These are phyloP conservation scores for Vitis amurensis DNA, from an alignment of 164 flowering plant species.

Conservation along the genomic window DNA sequence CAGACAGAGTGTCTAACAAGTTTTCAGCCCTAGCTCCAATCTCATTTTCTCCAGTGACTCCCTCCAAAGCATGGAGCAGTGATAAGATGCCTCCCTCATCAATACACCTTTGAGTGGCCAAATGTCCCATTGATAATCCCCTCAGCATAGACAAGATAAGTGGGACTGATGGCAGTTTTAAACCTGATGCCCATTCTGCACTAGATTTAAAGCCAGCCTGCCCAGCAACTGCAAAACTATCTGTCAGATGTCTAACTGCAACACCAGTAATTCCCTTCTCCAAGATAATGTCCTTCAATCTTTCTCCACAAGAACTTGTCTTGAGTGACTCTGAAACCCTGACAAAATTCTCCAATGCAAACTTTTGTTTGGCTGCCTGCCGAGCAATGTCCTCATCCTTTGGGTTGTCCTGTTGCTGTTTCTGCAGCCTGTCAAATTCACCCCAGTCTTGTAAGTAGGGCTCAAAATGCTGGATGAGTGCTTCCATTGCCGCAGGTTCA, in stretches of 20 bases:
- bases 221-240: conserved; percentile 70
- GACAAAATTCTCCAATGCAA: conserved; percentile 91
- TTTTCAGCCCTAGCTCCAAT: conserved; percentile 99
- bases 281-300: conserved; percentile 88
- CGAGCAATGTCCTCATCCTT: conserved; percentile 74
- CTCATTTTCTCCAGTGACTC: conserved; percentile 92
- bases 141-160: conserved; percentile 91
- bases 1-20: conserved; percentile 81
- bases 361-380: conserved; percentile 70
- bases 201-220: conserved; percentile 78
- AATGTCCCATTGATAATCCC: conserved; percentile 94
- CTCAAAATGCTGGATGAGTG: conserved; percentile 85
- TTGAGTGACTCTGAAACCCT: conserved; percentile 96
- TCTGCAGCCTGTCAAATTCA: conserved; percentile 75
- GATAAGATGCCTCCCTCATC: conserved; percentile 84
- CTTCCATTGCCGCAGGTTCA: conserved; percentile 98
- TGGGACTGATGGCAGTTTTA: conserved; percentile 86
- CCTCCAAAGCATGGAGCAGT: conserved; percentile 94
- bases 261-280: conserved; percentile 81
- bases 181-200: conserved; percentile 69
- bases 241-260: conserved; percentile 75
- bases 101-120: conserved; percentile 79
- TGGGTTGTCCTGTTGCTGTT: conserved; percentile 63
- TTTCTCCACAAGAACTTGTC: conserved; percentile 94
- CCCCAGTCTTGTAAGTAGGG: conserved; percentile 86